Evolutionary conservation across 805 yeast species (phyloP), one percentile per base, ranked within the genome.

Genomic region (Kodamaea hsintzibuensis): DNA sequence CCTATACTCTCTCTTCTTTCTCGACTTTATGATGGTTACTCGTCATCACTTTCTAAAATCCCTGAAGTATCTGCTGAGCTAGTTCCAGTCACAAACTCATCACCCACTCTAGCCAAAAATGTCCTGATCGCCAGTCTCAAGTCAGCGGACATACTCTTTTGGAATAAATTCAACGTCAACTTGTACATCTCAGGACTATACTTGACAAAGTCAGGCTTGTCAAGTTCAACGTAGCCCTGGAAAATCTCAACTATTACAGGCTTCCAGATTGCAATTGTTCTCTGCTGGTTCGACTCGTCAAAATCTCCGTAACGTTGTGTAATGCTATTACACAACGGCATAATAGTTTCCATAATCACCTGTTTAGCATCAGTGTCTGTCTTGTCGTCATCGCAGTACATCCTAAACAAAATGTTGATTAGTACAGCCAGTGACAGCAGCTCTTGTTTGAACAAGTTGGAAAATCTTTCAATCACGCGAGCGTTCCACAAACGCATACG

Each of bases 381-480:
- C 65, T 83, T 83, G 25, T 74, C 78, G 13, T 78, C 76, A 64
- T 87, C 91, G 56, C 88, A 82, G 68, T 90, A 91, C 64, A 93
- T 74, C 62, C 88, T 80, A 78, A 93, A 89, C 77, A 89, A 78
- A 46, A 92, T 80, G 62, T 86, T 85, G 58, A 93, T 84, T 67
- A 85, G 88, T 1, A 91, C 96, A 1, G 96, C 93, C 1, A 96
- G 86, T 0, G 97, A 84, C 37, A 91, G 83, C 0, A 96, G 85
- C 69, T 96, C 99, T 70, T 96, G 99, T 62, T 89, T 89, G 62
- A 92, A 74, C 62, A 95, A 73, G 62, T 95, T 96, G 17, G 99
- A 99, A 52, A 93, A 79, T 65, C 92, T 86, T 63, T 91, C 96
- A 71, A 92, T 93, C 42, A 91, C 86, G 1, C 97, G 97, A 2